Base-by-base conservation (phyloP, 495 filamentous ascomycete species). In the Pseudomonodictys pantanalensis region DNA sequence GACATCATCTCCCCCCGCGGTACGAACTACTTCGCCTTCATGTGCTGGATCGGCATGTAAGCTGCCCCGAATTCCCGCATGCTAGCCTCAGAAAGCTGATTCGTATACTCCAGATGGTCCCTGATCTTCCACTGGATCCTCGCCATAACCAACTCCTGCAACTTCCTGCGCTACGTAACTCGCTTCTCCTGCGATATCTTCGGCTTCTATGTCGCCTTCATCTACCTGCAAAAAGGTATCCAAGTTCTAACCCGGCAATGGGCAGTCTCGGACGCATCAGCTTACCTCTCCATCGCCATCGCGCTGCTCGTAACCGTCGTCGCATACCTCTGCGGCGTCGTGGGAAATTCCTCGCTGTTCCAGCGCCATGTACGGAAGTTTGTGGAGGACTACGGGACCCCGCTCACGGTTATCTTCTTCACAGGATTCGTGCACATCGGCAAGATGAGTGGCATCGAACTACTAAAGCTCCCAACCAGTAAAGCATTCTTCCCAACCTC, bases 391-490 rank as follows among this genome's bases (percentile, higher is more conserved):
- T 78, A 73, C 57, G 76, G 73, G 24, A 69, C 64, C 6, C 69
- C 88, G 0, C 76, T 96, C 57, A 90, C 89, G 0, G 83, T 93
- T 29, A 75, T 95, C 26, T 95, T 95, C 72, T 95, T 93, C 69
- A 90, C 89, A 6, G 90, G 90, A 4, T 96, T 92, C 63, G 85
- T 90, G 3, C 89, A 91, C 68, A 80, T 93, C 55, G 91, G 91
- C 20, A 85, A 86, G 61, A 90, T 95, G 87, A 70, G 69, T 28
- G 73, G 79, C 25, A 77, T 95, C 17, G 69, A 81, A 23, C 53
- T 76, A 6, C 48, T 59, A 7, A 71, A 50, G 0, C 59, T 78
- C 9, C 73, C 73, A n/a, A 71, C 65, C 33, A 73, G 65, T 1
- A 60, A 63, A 41, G 83, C 92, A 0, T 97, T 96, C 77, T 86